Conservation (phyloP, 2,329 filamentous ascomycete species). For the Penicillium sp. region DNA sequence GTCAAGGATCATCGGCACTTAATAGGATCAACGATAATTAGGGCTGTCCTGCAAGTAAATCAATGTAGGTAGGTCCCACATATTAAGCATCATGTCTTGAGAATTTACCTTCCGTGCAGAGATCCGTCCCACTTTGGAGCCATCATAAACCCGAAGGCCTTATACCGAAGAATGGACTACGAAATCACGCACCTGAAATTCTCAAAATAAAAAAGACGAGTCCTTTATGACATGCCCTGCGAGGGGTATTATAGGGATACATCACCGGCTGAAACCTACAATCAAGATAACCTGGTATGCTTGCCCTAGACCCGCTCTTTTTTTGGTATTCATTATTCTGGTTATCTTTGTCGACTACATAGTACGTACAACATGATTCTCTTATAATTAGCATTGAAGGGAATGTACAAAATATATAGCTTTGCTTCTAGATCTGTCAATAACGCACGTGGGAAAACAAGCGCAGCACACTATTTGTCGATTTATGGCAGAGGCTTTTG, state of each 20-base stretch:
- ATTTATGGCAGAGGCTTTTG: background rate
- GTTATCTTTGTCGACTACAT: background rate
- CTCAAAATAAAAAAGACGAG: background rate
- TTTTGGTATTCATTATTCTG: background rate
- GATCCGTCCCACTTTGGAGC: background rate
- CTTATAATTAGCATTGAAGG: rapidly evolving
- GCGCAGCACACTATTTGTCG: background rate
- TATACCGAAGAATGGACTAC: background rate
- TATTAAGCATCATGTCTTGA: background rate
- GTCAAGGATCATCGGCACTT: background rate
- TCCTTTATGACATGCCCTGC: no score
- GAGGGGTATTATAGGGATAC: background rate
- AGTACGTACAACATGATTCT: background rate
- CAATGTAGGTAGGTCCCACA: background rate
- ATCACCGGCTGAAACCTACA: conserved; percentile 8
- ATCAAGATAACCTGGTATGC: conserved; percentile 17
- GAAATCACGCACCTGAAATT: background rate
- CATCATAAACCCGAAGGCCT: background rate
- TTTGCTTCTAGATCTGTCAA: background rate
- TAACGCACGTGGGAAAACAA: background rate
- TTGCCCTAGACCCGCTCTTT: background rate
- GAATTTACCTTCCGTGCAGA: background rate
- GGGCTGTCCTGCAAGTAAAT: no score
- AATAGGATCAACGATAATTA: background rate
- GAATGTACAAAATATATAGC: background rate